Evolutionary conservation across 495 filamentous ascomycete genomes (phyloP).

Genomic region (Hypoxylon cercidicola): DNA sequence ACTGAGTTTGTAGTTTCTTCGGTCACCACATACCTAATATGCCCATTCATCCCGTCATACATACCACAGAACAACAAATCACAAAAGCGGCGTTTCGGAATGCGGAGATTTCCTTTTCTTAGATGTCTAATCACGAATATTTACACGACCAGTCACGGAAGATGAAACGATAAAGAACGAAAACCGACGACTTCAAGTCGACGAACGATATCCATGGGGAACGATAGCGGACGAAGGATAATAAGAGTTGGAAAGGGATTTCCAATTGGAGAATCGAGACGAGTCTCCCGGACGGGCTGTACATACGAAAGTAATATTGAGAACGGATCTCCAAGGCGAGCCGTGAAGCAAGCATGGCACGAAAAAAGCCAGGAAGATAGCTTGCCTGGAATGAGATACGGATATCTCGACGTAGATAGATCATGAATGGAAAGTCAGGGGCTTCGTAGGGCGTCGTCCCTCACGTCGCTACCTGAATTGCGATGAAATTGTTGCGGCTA

Average conservation of each 20-base stretch:
- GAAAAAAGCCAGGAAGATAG: not conserved
- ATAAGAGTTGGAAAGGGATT: not conserved
- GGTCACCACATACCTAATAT: conserved; percentile 9
- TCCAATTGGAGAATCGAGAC: conserved; percentile 12
- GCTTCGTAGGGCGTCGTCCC: conserved; percentile 12
- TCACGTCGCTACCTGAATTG: not conserved
- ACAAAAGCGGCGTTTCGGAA: conserved; percentile 37
- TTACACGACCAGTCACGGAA: conserved; percentile 12
- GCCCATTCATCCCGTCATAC: conserved; percentile 20
- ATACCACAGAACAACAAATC: conserved; percentile 19
- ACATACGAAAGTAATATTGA: conserved; percentile 37
- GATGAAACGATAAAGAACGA: conserved; percentile 16
- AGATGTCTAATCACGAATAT: conserved; percentile 25
- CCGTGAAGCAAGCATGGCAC: not conserved
- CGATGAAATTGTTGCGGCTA: not conserved
- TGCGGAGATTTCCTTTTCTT: conserved; percentile 9
- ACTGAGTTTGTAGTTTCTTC: conserved; percentile 26
- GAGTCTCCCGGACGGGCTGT: conserved; percentile 25
- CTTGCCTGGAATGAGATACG: conserved; percentile 3
- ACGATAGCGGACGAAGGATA: conserved; percentile 9
- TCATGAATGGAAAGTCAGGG: conserved; percentile 15
- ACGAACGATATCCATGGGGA: conserved; percentile 23
- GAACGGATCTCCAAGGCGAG: not conserved
- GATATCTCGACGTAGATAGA: conserved; percentile 15
- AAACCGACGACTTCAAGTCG: conserved; percentile 13